Base-by-base conservation (phyloP, 2,329 filamentous ascomycete species). In the Colletotrichum brevisporum region DNA sequence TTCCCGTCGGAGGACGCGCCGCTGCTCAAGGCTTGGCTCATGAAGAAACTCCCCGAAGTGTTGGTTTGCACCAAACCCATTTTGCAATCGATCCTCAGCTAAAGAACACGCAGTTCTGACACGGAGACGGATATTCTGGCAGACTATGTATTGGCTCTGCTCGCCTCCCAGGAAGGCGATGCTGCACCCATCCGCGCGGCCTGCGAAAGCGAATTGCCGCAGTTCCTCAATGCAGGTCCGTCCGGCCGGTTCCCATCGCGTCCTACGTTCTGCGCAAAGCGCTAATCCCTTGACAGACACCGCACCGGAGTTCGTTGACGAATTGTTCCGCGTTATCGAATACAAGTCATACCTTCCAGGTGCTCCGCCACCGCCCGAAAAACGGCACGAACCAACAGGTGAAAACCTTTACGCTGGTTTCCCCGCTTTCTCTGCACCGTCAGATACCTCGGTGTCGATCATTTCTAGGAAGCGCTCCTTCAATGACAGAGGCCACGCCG, bases 121-220 rank as follows among this genome's bases (percentile, higher is more conserved):
- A 92, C 92, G 58, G 93, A 96, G 77, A 88, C 91, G 39, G 93
- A 94, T 75, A 92, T 95, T 5, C 89, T 96, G 3, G 93, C 92
- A 54, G 93, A 96, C 74, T 96, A 95, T 77, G 91, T 95, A n/a
- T 85, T 95, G 70, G 93, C 92, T 6, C 86, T 96, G 21, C 82
- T 95, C 53, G 88, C 89, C 71, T 72, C 72, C 63, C 90, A 92
- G 70, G 91, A 94, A 72, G 91, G 91, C 70, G 85, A 89, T 58
- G 82, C 86, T 48, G 84, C 86, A n/a, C 84, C 88, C 21, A 90
- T 94, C 62, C 88, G 89, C 75, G 83, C 86, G 74, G 87, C 92
- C 59, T 94, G 92, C 78, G 85, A 93, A 76, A 85, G 88, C 61
- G 91, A 94, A 78, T 89, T 95, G 48, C 87, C 88, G 2, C 92